Conservation (phyloP, 192 early-diverging fungal species). For the Podochytrium sp. region DNA sequence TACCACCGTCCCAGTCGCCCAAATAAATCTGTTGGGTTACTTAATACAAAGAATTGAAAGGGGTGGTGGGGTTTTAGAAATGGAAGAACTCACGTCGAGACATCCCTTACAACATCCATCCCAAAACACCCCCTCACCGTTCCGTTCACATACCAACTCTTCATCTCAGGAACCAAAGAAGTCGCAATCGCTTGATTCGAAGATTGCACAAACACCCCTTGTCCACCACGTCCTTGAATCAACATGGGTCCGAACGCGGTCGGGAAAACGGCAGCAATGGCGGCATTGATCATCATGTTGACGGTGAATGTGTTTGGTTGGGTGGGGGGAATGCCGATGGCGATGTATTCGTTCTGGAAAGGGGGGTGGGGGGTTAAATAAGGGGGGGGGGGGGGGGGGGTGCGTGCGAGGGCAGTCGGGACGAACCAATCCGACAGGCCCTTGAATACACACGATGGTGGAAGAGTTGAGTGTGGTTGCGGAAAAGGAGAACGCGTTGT, state of each 20-base stretch:
- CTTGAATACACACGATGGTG: conserved; percentile 2
- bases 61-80: neutral
- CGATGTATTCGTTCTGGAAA: conserved; percentile 7
- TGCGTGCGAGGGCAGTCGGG: neutral
- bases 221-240: neutral
- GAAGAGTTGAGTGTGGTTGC: neutral
- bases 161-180: neutral
- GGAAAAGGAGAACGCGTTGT: neutral
- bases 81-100: neutral
- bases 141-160: neutral
- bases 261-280: neutral
- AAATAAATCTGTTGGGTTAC: neutral
- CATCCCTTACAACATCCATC: neutral
- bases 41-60: neutral
- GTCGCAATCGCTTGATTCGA: neutral
- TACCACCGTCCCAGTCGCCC: neutral
- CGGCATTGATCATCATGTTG: neutral
- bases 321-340: neutral
- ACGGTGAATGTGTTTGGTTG: neutral
- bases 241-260: neutral
- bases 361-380: neutral
- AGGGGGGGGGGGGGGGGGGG: neutral
- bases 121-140: neutral
- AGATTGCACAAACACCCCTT: neutral
- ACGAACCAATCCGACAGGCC: neutral